Evolutionary conservation across 2,329 filamentous ascomycete species (phyloP).

Genomic region (Hypoxylon sp.): DNA sequence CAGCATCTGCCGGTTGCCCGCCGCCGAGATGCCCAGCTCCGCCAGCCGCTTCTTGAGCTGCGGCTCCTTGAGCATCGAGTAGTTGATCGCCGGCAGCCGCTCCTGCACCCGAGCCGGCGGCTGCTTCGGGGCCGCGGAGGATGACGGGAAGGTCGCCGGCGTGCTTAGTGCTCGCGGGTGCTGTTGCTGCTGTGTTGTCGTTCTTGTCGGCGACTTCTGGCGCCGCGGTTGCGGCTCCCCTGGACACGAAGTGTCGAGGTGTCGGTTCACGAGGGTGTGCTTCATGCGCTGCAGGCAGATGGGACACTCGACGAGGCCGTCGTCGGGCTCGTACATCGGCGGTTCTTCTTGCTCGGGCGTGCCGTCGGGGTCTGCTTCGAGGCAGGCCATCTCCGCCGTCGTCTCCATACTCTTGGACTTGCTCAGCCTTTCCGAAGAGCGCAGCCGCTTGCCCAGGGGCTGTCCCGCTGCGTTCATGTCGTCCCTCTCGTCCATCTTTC

Average conservation of each 20-base stretch:
- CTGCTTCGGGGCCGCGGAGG: constrained; percentile 27
- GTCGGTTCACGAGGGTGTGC: constrained; percentile 76
- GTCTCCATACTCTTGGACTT: constrained; percentile 51
- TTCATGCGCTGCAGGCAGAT: constrained; percentile 85
- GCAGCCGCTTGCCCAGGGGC: constrained; percentile 56
- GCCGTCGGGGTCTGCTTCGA: constrained; percentile 47
- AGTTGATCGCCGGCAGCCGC: constrained; percentile 81
- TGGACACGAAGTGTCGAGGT: constrained; percentile 72
- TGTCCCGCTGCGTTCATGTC: constrained; percentile 38
- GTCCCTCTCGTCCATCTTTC: constrained; percentile 54
- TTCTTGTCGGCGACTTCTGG: constrained; percentile 8
- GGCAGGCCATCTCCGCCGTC: constrained; percentile 48
- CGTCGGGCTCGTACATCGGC: constrained; percentile 54
- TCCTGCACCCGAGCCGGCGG: constrained; percentile 56
- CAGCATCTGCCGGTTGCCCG: constrained; percentile 73
- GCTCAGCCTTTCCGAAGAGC: constrained; percentile 60
- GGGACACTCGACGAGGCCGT: constrained; percentile 84
- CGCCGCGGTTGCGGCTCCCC: constrained; percentile 49
- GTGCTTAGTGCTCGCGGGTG: constrained; percentile 25
- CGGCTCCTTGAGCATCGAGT: constrained; percentile 83
- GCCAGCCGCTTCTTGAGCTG: constrained; percentile 80
- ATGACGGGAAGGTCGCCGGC: constrained; percentile 26
- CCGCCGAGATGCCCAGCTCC: constrained; percentile 79
- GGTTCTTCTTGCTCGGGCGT: constrained; percentile 33
- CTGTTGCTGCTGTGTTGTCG: too few relatives aligned